Conservation (phyloP, 176 grass and related monocot genomes). For the Oryza glumipatula region DNA sequence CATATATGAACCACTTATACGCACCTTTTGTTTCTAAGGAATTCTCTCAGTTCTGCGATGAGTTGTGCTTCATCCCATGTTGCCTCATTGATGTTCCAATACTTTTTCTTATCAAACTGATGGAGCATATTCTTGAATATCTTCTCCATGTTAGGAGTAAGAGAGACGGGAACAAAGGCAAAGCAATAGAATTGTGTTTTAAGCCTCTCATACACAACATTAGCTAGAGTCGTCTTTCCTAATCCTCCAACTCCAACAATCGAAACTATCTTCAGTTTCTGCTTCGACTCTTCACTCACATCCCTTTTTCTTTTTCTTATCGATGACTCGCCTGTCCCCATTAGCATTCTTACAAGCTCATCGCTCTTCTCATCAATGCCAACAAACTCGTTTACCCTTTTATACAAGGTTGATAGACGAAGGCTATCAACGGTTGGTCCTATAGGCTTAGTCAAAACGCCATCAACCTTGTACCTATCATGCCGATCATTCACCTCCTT, state of each 20-base stretch:
- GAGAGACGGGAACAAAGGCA: neutral
- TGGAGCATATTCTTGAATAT: slow-evolving; percentile 15
- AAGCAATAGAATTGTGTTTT: neutral
- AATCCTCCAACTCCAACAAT: too few species aligned
- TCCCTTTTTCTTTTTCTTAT: neutral
- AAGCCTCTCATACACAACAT: too few species aligned
- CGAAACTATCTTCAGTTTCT: too few species aligned
- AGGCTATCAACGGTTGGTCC: too few species aligned
- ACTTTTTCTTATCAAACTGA: neutral
- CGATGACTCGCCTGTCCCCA: neutral
- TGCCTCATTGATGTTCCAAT: neutral
- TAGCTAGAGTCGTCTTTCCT: too few species aligned
- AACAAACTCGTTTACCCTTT: too few species aligned
- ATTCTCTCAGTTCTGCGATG: slow-evolving; percentile 1
- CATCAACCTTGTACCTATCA: too few species aligned
- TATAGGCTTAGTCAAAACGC: too few species aligned
- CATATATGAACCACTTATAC: too few species aligned
- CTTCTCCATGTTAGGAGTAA: neutral
- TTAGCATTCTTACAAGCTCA: neutral
- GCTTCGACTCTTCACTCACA: neutral
- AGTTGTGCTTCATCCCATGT: neutral
- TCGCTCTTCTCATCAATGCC: too few species aligned
- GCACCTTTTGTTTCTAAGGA: slow-evolving; percentile 25
- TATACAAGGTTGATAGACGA: too few species aligned
- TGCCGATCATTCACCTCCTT: too few species aligned